Evolutionary conservation across 208 protist genomes (phyloP).

Genomic region (Leishmania arabica): DNA sequence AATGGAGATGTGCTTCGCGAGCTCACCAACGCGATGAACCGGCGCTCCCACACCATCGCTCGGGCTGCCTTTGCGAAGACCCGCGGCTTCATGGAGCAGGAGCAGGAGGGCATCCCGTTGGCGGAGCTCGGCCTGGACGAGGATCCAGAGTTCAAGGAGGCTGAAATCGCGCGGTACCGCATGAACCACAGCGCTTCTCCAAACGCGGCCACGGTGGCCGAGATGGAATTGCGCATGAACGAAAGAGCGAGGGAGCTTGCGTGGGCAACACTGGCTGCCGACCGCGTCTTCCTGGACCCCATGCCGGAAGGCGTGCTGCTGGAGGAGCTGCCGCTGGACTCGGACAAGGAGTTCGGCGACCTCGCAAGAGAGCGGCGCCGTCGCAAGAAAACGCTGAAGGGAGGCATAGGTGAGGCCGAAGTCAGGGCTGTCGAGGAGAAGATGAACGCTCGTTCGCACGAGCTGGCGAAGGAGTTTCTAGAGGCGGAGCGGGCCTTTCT

Average conservation of each 20-base stretch:
- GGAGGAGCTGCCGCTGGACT: constrained; percentile 65
- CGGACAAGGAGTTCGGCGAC: constrained; percentile 60
- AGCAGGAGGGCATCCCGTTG: constrained; percentile 74
- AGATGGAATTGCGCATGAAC: constrained; percentile 58
- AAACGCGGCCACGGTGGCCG: constrained; percentile 16
- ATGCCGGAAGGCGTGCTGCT: constrained; percentile 84
- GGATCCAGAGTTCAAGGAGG: constrained; percentile 79
- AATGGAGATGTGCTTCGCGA: constrained; percentile 73
- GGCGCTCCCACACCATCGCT: constrained; percentile 68
- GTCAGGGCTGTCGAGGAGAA: constrained; percentile 52
- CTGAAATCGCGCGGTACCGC: constrained; percentile 71
- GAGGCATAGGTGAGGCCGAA: constrained; percentile 41
- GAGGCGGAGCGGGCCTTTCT: constrained; percentile 66
- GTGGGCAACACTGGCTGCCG: constrained; percentile 47
- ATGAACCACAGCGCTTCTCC: constrained; percentile 31
- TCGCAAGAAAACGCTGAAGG: constrained; percentile 56
- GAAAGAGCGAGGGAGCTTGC: constrained; percentile 60
- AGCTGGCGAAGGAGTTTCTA: constrained; percentile 56
- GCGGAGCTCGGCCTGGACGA: constrained; percentile 71
- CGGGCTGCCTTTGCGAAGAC: constrained; percentile 61
- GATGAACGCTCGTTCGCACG: constrained; percentile 74
- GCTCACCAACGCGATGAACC: constrained; percentile 73
- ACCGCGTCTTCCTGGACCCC: constrained; percentile 73
- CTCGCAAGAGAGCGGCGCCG: constrained; percentile 64
- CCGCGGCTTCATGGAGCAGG: constrained; percentile 74